Base-by-base conservation (phyloP, 257 asterid species). In the Nyctanthes arbortristis region DNA sequence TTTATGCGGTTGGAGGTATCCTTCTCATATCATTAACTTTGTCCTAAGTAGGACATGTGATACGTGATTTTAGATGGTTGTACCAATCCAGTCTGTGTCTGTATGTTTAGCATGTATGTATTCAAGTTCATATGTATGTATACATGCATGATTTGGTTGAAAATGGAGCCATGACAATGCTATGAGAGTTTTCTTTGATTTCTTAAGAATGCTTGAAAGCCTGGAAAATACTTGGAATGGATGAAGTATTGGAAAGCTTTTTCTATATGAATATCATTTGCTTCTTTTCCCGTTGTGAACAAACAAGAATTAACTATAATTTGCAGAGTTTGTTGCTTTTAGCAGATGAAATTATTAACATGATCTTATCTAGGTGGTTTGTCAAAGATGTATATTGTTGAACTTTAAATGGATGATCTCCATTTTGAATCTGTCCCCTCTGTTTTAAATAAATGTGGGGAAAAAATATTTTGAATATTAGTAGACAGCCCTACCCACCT, bases 1-100 rank as follows among this genome's bases (percentile, higher is more conserved):
- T 81, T 82, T 94, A 69, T 94, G 99, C 69, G 96, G 81, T 70
- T 94, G 95, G 96, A 91, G 97, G 99, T 93, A 84, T 71, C 45
- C 67, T 70, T 43, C 47, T 59, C 72, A 27, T 59, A 11, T 58
- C 39, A 24, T 43, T 36, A 45, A 27, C 63, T 63, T 9, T 39
- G 54, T 61, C 61, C 32, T 49, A 16, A 67, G 35, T 54, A 14
- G 61, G 39, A 25, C n/a, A n/a, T n/a, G 39, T 32, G 61, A 40
- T 14, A 54, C 28, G 67, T 52, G 16, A 36, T 22, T 16, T n/a
- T 58, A 43, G 25, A 37, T 62, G 3, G 12, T 34, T 7, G n/a
- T 5, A 45, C 5, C 55, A 24, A 9, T 24, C 59, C 2, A 22
- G 30, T 24, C n/a, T 52, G 59, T 52, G 16, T 52, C 22, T 16